Evolutionary conservation across 192 early-diverging fungal genomes (phyloP), one percentile per base, ranked within the genome.

Genomic region (Phlyctochytrium arcticum): DNA sequence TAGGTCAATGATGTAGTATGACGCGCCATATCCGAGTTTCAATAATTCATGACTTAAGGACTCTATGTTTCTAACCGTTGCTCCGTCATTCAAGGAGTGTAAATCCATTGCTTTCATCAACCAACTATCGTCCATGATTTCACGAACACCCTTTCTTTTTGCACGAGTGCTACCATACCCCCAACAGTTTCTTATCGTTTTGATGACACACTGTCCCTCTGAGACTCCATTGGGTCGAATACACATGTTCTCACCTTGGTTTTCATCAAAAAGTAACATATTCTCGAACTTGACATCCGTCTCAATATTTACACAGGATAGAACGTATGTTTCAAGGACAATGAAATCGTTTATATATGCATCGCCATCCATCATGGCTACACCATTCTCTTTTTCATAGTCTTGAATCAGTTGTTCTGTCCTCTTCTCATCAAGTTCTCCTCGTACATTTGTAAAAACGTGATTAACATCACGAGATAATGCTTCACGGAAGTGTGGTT

Each of bases 191-290:
- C 48, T 53, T 3, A 53, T 32, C 9, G 26, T 15, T 26, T 62
- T 62, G 48, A 54, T 3, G 9, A 51, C 10, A 35, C 60, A 62
- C 19, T n/a, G n/a, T 32, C 60, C 60, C 21, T 30, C 33, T 12
- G 46, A 30, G 1, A 29, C 21, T 1, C 29, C 1, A 7, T 53
- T 27, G 26, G 21, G 48, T 19, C 46, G 23, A 46, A 46, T 47
- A 23, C 26, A 10, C 24, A 34, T 33, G 7, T 21, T 21, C 12
- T 51, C 60, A 8, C 51, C 33, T 53, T 62, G 46, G 10, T n/a
- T 6, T 29, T 62, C 48, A 34, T 62, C 60, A 53, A 62, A 62
- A 10, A 62, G 34, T 17, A 62, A 19, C 48, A 53, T 62, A 6
- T 62, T 19, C 8, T 54, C 60, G 1, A 49, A 34, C 6, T 9